Percentiles rank a stretch among this genome's conserved stretches.
These are phyloP conservation scores for Fusarium globosum DNA, from an alignment of 2,329 filamentous ascomycete genomes.

Conservation along the genomic window DNA sequence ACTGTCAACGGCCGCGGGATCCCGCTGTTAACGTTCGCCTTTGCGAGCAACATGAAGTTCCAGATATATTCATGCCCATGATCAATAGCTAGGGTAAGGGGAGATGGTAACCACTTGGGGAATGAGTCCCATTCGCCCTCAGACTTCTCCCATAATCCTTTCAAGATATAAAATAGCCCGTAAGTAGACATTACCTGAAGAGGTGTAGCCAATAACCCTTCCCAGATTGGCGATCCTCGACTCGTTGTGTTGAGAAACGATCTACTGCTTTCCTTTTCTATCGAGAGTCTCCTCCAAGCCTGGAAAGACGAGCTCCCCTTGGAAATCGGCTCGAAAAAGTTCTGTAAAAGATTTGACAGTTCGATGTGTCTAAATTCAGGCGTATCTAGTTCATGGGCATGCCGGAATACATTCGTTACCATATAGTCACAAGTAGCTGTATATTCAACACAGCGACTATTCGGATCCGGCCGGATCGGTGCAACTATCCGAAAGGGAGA, in stretches of 20 bases:
- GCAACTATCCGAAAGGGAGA: too few relatives aligned
- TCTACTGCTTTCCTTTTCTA: too few relatives aligned
- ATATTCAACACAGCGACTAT: too few relatives aligned
- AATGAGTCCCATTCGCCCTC: rapidly evolving
- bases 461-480: too few relatives aligned
- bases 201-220: background rate
- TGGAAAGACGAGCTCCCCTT: rapidly evolving
- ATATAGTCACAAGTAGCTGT: too few relatives aligned
- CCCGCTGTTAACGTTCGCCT: too few relatives aligned
- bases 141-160: rapidly evolving
- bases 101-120: rapidly evolving
- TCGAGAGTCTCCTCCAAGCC: too few relatives aligned
- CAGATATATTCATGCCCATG: background rate
- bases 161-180: rapidly evolving
- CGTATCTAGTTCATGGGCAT: rapidly evolving
- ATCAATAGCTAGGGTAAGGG: rapidly evolving
- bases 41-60: too few relatives aligned
- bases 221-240: too few relatives aligned
- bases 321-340: rapidly evolving
- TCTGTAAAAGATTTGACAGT: rapidly evolving
- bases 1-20: rapidly evolving
- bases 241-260: too few relatives aligned
- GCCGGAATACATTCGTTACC: background rate
- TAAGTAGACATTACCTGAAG: rapidly evolving
- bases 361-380: rapidly evolving